Percentiles rank a stretch among this genome's conserved stretches.
Conservation (phyloP, 805 yeast genomes). For the Kodamaea sagamina region DNA sequence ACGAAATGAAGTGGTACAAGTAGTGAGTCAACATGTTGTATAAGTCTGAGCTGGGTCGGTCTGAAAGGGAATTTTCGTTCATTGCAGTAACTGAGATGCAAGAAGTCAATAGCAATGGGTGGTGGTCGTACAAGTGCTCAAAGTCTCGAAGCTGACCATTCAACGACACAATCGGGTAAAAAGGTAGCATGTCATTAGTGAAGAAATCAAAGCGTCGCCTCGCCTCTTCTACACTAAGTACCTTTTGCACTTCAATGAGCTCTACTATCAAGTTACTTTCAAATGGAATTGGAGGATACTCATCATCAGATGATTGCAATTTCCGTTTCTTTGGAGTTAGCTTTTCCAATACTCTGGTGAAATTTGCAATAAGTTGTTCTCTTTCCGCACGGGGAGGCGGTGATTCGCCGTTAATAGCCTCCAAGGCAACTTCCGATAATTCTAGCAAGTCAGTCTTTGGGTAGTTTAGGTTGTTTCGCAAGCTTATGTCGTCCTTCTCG, state of each 20-base stretch:
- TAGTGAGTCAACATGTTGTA: slow-evolving; percentile 46
- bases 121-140: slow-evolving; percentile 41
- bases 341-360: slow-evolving; percentile 5
- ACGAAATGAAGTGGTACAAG: slow-evolving; percentile 47
- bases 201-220: slow-evolving; percentile 37
- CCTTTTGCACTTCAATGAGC: neutral
- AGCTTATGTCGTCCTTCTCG: neutral
- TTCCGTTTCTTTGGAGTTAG: slow-evolving; percentile 7
- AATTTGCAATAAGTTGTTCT: slow-evolving; percentile 6
- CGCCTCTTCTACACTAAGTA: slow-evolving; percentile 28
- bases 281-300: slow-evolving; percentile 8
- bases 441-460: neutral
- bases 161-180: slow-evolving; percentile 51
- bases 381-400: neutral
- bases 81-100: slow-evolving; percentile 50
- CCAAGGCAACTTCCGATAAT: slow-evolving; percentile 6
- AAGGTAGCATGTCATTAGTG: slow-evolving; percentile 39
- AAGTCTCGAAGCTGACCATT: slow-evolving; percentile 37
- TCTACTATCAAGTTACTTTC: slow-evolving; percentile 9
- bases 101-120: slow-evolving; percentile 46
- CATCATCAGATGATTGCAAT: slow-evolving; percentile 1
- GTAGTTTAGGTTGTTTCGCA: too few species aligned
- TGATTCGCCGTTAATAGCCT: neutral
- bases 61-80: slow-evolving; percentile 32
- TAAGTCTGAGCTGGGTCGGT: slow-evolving; percentile 31